phyloP scores from a whole-genome alignment of 73 alveolate species.

The Stentor coeruleus region DNA sequence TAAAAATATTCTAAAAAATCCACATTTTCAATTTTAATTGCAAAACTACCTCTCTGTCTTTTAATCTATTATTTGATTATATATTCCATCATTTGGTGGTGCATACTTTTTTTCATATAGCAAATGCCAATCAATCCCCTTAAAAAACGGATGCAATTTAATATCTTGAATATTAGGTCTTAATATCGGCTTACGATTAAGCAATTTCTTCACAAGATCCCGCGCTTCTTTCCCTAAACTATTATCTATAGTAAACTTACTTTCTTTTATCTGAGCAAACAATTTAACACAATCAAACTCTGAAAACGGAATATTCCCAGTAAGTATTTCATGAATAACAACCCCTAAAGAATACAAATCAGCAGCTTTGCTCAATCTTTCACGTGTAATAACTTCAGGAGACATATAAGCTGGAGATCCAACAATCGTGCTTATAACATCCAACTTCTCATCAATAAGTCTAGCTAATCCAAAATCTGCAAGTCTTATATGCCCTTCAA shows the following conservation, averaged over 20 bases:
- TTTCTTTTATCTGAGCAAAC: neutral
- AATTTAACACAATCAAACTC: neutral
- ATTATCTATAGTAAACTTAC: neutral
- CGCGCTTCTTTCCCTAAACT: neutral
- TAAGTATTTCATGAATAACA: constrained; percentile 56
- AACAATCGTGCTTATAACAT: constrained; percentile 80
- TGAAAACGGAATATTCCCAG: constrained; percentile 64
- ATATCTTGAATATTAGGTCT: constrained; percentile 58
- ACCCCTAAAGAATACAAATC: constrained; percentile 71
- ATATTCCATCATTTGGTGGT: constrained; percentile 87
- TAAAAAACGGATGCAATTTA: constrained; percentile 81
- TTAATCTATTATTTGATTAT: too few species aligned
- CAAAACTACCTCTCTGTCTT: too few species aligned
- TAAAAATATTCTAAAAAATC: too few species aligned
- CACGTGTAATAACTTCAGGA: constrained; percentile 71
- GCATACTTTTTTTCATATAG: constrained; percentile 66
- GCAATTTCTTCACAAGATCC: neutral
- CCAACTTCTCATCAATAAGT: constrained; percentile 58
- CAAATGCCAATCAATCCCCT: constrained; percentile 90
- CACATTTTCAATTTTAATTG: too few species aligned
- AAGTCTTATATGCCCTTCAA: constrained; percentile 74
- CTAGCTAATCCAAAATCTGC: constrained; percentile 92
- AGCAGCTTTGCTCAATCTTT: constrained; percentile 60
- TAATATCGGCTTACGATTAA: constrained; percentile 12
- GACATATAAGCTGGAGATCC: constrained; percentile 98